These are phyloP conservation scores for Gossypium trilobum DNA, from an alignment of 441 rosid genomes.

Conservation along the genomic window DNA sequence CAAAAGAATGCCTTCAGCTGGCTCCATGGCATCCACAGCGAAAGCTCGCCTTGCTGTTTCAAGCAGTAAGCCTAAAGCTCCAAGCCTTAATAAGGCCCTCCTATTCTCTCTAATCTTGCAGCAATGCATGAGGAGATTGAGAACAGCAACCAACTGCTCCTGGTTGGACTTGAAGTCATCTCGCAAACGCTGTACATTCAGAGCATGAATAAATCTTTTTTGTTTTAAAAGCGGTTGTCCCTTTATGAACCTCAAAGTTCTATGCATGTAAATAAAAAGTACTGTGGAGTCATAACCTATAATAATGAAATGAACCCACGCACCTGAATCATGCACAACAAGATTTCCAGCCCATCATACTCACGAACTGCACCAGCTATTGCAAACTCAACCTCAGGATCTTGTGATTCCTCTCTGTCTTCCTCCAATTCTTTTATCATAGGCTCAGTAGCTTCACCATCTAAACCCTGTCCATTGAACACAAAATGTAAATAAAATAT, in stretches of 20 bases:
- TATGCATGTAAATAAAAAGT: not conserved
- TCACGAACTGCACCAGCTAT: conserved; percentile 97
- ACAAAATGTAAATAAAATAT: not conserved
- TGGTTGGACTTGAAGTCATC: conserved; percentile 97
- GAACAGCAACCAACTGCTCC: conserved; percentile 92
- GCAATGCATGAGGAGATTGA: conserved; percentile 94
- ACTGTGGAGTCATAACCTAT: not conserved
- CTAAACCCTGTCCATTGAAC: conserved; percentile 65
- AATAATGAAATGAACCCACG: conserved; percentile 13
- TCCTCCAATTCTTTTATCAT: conserved; percentile 99
- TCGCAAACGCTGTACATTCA: conserved; percentile 53
- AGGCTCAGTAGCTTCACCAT: conserved; percentile 99
- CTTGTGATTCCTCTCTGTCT: conserved; percentile 99
- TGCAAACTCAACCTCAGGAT: conserved; percentile 98
- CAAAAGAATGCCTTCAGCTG: conserved; percentile 98
- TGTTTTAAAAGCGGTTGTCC: not conserved
- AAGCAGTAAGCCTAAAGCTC: conserved; percentile 94
- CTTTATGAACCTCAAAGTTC: conserved; percentile 1
- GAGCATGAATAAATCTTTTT: not conserved
- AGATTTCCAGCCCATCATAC: conserved; percentile 86
- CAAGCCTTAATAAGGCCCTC: conserved; percentile 72
- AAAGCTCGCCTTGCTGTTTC: conserved; percentile 98
- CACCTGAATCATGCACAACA: conserved; percentile 93
- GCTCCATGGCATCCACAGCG: conserved; percentile 99
- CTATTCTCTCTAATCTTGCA: conserved; percentile 97